A percentile compares a stretch with the other conserved stretches of the same genome.
Evolutionary conservation across 1,284 basidiomycete species (phyloP).

Genomic region (Rhodotorula sp.): DNA sequence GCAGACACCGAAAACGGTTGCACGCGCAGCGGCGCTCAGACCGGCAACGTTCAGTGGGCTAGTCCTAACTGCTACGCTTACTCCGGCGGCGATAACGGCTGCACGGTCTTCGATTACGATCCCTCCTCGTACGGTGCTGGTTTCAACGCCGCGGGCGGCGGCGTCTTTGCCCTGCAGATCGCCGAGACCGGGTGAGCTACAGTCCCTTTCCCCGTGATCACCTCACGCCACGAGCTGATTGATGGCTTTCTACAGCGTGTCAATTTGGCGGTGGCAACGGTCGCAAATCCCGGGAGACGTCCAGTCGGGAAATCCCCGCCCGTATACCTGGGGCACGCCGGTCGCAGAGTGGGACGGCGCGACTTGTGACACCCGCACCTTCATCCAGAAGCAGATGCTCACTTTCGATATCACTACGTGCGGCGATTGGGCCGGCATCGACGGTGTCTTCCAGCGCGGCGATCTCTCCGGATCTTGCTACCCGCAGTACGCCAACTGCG

Average conservation of each 20-base stretch:
- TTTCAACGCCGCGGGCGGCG: slow-evolving; percentile 23
- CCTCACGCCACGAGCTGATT: too few species aligned
- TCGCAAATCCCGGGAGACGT: slow-evolving; percentile 13
- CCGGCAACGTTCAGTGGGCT: neutral
- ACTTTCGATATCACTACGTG: slow-evolving; percentile 11
- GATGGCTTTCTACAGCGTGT: neutral
- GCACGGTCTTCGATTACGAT: slow-evolving; percentile 51
- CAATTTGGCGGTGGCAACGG: slow-evolving; percentile 13
- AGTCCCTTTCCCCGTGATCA: neutral
- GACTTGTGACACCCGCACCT: slow-evolving; percentile 10
- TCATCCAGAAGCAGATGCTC: slow-evolving; percentile 10
- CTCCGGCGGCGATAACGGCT: slow-evolving; percentile 53
- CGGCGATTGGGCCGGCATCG: slow-evolving; percentile 14
- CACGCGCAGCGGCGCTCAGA: neutral
- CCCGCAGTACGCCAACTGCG: slow-evolving; percentile 1
- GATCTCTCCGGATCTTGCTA: neutral
- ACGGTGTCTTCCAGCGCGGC: neutral
- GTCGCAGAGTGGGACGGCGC: neutral
- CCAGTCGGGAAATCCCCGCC: slow-evolving; percentile 2
- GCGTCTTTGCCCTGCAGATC: slow-evolving; percentile 17
- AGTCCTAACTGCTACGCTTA: neutral
- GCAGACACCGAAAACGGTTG: slow-evolving; percentile 1
- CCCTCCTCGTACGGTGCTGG: slow-evolving; percentile 36
- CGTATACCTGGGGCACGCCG: slow-evolving; percentile 13
- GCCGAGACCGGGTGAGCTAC: slow-evolving; percentile 11